Base-by-base conservation (phyloP, 495 filamentous ascomycete genomes). In the Tuber aestivum region DNA sequence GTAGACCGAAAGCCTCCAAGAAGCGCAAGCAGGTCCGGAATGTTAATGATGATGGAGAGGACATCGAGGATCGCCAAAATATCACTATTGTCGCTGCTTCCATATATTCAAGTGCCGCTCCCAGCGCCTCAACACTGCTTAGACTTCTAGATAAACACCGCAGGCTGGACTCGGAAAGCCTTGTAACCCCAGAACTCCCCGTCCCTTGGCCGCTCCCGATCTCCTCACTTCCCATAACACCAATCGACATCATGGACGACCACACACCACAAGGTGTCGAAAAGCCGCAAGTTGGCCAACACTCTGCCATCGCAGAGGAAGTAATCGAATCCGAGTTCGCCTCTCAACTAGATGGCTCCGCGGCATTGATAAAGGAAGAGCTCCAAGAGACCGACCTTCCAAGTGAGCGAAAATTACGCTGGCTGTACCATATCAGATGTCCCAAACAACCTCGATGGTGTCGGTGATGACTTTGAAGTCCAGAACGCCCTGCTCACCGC, bases 381-480 rank as follows among this genome's bases (percentile, higher is more conserved):
- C 72, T 82, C 44, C 75, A 73, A 16, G 78, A 76, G 21, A 78
- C 81, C 23, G 78, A 77, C 37, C 70, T n/a, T 74, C 18, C 74
- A 80, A 27, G 73, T 65, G 14, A 72, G 82, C 35, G 80, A 75
- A 18, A 71, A 74, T 10, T 23, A 75, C 56, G 73, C 78, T 5
- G 68, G 71, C 4, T 48, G 37, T 2, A 74, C 68, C 12, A 73
- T 80, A 23, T 78, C 78, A 9, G 76, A 83, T 70, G 80, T 82
- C 44, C 81, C 81, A 0, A 74, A 80, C 45, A 77, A 82, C 44
- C 69, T 82, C 38, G 56, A 77, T 42, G 95, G 97, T 83, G 97
- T 97, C 80, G 92, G 89, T 5, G 89, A 97, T 78, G 92, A 95
- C 77, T 92, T 92, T 0, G 95, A 99, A 83, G 92, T 98, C 38